phyloP scores from a whole-genome alignment of 805 yeast species.

The Wickerhamomyces sydowiorum region DNA sequence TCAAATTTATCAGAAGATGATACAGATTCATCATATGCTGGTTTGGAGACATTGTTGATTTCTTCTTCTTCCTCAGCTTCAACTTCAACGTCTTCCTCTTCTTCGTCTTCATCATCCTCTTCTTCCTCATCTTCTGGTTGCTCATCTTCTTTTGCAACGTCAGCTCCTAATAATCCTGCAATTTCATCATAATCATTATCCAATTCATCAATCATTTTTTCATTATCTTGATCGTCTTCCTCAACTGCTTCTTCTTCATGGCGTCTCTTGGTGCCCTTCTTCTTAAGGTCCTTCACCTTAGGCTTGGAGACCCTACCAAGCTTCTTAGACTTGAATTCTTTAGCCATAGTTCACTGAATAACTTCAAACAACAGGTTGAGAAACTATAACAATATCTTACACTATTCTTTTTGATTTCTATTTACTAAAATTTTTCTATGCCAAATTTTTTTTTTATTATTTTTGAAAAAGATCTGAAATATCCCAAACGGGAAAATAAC shows the following conservation, averaged over 20 bases:
- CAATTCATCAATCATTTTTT: constrained; percentile 43
- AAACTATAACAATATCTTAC: neutral
- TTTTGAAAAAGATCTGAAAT: too few species aligned
- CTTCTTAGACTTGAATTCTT: constrained; percentile 10
- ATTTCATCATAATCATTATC: constrained; percentile 56
- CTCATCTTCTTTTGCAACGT: constrained; percentile 19
- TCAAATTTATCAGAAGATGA: constrained; percentile 28
- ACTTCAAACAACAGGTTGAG: neutral
- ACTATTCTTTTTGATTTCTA: neutral
- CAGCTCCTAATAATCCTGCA: constrained; percentile 44
- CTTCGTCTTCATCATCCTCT: constrained; percentile 16
- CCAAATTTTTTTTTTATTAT: neutral
- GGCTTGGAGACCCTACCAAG: constrained; percentile 1
- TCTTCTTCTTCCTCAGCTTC: constrained; percentile 13
- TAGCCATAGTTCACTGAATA: constrained; percentile 11
- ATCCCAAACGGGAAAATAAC: neutral
- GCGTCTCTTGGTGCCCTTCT: constrained; percentile 22
- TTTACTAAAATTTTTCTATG: neutral
- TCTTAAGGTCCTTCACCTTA: constrained; percentile 3
- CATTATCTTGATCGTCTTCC: constrained; percentile 28
- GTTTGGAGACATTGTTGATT: constrained; percentile 6
- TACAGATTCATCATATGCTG: constrained; percentile 5
- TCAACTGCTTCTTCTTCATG: constrained; percentile 24
- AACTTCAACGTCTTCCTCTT: constrained; percentile 13
- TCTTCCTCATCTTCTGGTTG: constrained; percentile 10